A percentile compares a stretch with the other conserved stretches of the same genome.
These are phyloP conservation scores for Telfairia occidentalis DNA, from an alignment of 331 rosid genomes.

Conservation along the genomic window DNA sequence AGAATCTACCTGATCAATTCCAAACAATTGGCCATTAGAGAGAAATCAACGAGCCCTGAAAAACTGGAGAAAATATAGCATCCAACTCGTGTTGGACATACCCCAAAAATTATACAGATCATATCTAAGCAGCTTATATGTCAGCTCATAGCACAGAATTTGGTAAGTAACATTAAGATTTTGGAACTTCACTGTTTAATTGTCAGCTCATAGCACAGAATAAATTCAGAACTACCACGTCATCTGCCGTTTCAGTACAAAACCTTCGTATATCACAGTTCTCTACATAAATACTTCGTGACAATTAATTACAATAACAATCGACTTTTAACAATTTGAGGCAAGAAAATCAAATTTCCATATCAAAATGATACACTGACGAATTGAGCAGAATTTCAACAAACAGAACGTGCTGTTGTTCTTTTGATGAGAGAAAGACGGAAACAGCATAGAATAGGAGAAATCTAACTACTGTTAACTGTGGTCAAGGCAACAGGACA, in stretches of 20 bases:
- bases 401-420: neutral
- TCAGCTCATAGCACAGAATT: neutral
- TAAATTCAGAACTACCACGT: neutral
- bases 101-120: neutral
- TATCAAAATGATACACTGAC: neutral
- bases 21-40: slow-evolving; percentile 15
- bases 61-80: neutral
- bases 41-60: neutral
- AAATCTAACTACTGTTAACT: neutral
- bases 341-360: neutral
- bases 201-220: too few species aligned
- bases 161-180: neutral
- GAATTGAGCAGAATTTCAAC: neutral
- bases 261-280: neutral
- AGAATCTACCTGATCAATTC: slow-evolving; percentile 48
- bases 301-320: neutral
- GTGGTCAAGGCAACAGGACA: neutral
- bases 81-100: neutral
- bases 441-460: neutral
- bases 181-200: neutral
- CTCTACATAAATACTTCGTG: neutral
- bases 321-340: neutral
- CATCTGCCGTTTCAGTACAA: neutral
- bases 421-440: neutral
- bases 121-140: neutral